phyloP scores from a whole-genome alignment of 2,329 filamentous ascomycete genomes.

The Xylariales sp. region DNA sequence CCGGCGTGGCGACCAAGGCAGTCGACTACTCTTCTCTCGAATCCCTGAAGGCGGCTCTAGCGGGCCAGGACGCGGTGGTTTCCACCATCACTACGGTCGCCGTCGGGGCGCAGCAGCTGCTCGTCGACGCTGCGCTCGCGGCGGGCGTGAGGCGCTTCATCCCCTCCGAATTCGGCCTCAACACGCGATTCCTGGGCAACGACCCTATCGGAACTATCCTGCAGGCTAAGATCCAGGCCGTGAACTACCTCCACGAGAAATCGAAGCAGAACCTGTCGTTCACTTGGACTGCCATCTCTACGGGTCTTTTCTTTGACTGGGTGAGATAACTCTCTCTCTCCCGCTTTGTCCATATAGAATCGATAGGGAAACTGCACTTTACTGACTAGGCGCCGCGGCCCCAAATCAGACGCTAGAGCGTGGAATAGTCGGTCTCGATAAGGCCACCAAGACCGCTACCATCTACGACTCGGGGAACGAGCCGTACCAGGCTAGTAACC shows the following conservation, averaged over 20 bases:
- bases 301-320: constrained; percentile 72
- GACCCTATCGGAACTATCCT: constrained; percentile 44
- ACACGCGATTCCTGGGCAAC: constrained; percentile 46
- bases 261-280: constrained; percentile 59
- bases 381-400: background rate
- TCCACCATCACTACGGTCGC: constrained; percentile 57
- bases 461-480: constrained; percentile 68
- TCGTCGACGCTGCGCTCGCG: constrained; percentile 66
- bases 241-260: constrained; percentile 65
- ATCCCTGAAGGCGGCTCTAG: constrained; percentile 59
- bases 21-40: constrained; percentile 60
- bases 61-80: constrained; percentile 66
- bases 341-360: background rate
- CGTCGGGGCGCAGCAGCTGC: constrained; percentile 59
- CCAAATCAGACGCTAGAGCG: constrained; percentile 56
- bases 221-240: constrained; percentile 45
- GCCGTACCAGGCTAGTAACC: constrained; percentile 62
- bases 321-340: constrained; percentile 43
- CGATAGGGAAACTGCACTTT: background rate
- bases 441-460: constrained; percentile 60
- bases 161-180: constrained; percentile 63
- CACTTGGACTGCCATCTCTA: constrained; percentile 70
- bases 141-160: constrained; percentile 69
- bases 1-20: constrained; percentile 55
- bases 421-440: constrained; percentile 64